Evolutionary conservation across 768 basidiomycete genomes (phyloP), one percentile per base, ranked within the genome.

Genomic region (Pulveroboletus sp.): DNA sequence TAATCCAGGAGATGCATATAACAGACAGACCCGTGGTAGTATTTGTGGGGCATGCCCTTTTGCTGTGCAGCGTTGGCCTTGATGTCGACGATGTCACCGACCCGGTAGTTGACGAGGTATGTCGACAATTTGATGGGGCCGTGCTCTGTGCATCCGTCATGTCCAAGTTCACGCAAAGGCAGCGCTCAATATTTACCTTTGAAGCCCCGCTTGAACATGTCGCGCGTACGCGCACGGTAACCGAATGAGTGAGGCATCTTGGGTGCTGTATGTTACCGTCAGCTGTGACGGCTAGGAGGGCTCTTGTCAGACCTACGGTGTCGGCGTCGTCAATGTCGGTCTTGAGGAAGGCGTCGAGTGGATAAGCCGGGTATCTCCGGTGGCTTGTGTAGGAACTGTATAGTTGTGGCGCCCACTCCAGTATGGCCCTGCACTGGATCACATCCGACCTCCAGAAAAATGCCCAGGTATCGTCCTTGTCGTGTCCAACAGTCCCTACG

Each of bases 31-130:
- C 90, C 92, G 63, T 93, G 92, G 79, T 93, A 93, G 82, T 81
- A 94, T 76, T 97, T 97, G 81, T 97, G 95, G 71, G 94, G 94
- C 93, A 98, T 96, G 73, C 96, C 96, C 87, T 94, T 95, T 84
- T 99, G 96, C 74, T 96, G 90, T 39, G 96, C 91, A 53, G 94
- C 83, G 68, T 99, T 98, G 60, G 95, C 95, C 79, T 96, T 97
- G 82, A 99, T 98, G 76, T 99, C 96, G 63, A 99, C 96, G 62
- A 98, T 96, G 70, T 99, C 96, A 56, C 96, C 96, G 59, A 98
- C 83, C 59, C 83, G 83, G 83, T 88, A 99, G 76, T 84, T 83
- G 73, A 86, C 81, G 66, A 98, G 76, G 83, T 84, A 98, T 18
- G 93, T 97, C 57, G 95, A 93, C 67, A 97, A 54, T 70, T 89